phyloP scores from a whole-genome alignment of 2,329 filamentous ascomycete species.

The Gyromitra esculenta region DNA sequence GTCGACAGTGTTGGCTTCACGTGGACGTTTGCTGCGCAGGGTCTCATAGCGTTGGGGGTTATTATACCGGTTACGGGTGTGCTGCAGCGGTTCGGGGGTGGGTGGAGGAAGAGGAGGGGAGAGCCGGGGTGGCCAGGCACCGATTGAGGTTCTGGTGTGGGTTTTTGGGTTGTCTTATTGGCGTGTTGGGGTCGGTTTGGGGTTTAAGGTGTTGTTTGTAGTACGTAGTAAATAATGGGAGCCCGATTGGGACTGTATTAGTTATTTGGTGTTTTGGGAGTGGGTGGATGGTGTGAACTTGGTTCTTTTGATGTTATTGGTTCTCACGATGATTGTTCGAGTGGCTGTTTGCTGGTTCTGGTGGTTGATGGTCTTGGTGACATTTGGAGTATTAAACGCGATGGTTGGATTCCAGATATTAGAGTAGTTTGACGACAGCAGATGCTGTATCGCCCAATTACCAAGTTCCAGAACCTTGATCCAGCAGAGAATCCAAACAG shows the following conservation, averaged over 20 bases:
- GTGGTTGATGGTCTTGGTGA: neutral
- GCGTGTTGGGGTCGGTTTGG: neutral
- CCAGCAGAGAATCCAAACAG: neutral
- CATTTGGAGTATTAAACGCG: too few species aligned
- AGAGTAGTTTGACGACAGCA: too few species aligned
- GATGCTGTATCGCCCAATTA: too few species aligned
- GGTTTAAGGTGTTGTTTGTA: conserved; percentile 2
- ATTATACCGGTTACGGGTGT: conserved; percentile 61
- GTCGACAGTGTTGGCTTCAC: conserved; percentile 63
- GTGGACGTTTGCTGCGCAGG: conserved; percentile 66
- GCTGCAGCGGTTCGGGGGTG: conserved; percentile 62
- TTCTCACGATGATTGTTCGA: too few species aligned
- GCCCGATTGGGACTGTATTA: neutral
- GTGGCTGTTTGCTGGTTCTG: neutral
- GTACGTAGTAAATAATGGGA: conserved; percentile 5
- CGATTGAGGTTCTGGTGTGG: neutral
- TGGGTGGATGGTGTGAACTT: neutral
- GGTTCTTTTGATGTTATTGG: too few species aligned
- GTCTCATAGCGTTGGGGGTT: conserved; percentile 63
- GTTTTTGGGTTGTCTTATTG: conserved; percentile 48
- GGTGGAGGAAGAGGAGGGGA: conserved; percentile 60
- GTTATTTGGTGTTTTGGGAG: neutral
- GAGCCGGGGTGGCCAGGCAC: conserved; percentile 64
- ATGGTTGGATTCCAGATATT: too few species aligned
- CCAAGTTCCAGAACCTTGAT: neutral